Evolutionary conservation across 169 alveolate genomes (phyloP).

Genomic region (Perkinsus olseni): DNA sequence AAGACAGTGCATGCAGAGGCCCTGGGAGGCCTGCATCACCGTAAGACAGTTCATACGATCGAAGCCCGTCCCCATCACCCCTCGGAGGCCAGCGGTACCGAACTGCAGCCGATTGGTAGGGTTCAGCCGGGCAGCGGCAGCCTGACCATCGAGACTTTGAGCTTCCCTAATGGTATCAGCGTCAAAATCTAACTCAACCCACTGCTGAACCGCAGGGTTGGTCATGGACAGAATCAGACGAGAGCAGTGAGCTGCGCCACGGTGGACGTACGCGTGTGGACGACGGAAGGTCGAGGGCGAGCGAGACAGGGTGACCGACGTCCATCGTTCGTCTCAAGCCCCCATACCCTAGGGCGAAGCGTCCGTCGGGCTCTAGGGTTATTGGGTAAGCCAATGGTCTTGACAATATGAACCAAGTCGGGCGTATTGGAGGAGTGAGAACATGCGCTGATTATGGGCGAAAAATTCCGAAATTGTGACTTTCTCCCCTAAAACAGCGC

Average conservation of each 20-base stretch:
- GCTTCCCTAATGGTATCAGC: background rate
- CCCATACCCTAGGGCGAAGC: too few species aligned
- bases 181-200: background rate
- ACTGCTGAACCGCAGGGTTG: background rate
- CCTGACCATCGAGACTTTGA: background rate
- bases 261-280: background rate
- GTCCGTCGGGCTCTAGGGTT: too few species aligned
- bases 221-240: background rate
- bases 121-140: background rate
- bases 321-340: background rate
- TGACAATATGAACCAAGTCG: too few species aligned
- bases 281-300: background rate
- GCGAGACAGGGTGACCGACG: background rate
- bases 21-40: constrained; percentile 53
- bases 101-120: constrained; percentile 22
- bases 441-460: background rate
- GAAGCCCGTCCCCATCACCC: constrained; percentile 51
- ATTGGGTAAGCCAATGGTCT: too few species aligned
- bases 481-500: background rate
- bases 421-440: too few species aligned
- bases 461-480: background rate
- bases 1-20: constrained; percentile 42
- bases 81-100: constrained; percentile 57
- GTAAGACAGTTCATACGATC: constrained; percentile 54
- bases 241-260: background rate